These are phyloP conservation scores for Oxalis stricta DNA, from an alignment of 441 rosid genomes.

Conservation along the genomic window DNA sequence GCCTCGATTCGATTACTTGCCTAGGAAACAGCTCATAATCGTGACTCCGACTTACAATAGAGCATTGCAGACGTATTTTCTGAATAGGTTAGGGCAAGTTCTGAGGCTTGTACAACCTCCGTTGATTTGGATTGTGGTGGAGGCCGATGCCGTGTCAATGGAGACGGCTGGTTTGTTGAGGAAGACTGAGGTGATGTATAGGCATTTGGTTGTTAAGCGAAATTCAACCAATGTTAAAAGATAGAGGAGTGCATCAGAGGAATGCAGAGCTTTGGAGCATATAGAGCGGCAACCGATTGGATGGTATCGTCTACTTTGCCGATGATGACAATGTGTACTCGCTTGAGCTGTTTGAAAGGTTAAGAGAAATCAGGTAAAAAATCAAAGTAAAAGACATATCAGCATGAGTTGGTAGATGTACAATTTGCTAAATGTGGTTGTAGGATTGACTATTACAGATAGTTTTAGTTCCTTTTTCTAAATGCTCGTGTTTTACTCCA, in stretches of 20 bases:
- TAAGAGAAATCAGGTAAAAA: slow-evolving; percentile 71
- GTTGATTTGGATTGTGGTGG: slow-evolving; percentile 90
- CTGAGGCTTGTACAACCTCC: slow-evolving; percentile 76
- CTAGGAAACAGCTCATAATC: slow-evolving; percentile 63
- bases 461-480: too few species aligned
- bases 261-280: slow-evolving; percentile 72
- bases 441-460: too few species aligned
- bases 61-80: slow-evolving; percentile 61
- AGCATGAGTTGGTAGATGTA: too few species aligned
- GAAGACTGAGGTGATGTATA: slow-evolving; percentile 74
- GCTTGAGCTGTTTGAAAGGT: slow-evolving; percentile 56
- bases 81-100: slow-evolving; percentile 65
- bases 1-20: slow-evolving; percentile 19
- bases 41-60: slow-evolving; percentile 86
- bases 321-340: slow-evolving; percentile 85
- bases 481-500: slow-evolving; percentile 1
- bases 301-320: slow-evolving; percentile 86
- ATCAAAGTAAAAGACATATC: too few species aligned
- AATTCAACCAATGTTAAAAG: slow-evolving; percentile 48
- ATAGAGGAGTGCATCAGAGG: slow-evolving; percentile 81
- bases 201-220: slow-evolving; percentile 55
- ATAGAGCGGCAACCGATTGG: slow-evolving; percentile 69
- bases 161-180: slow-evolving; percentile 87
- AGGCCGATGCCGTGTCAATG: slow-evolving; percentile 42
- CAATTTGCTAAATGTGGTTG: too few species aligned